Evolutionary conservation across 1,284 basidiomycete genomes (phyloP), one percentile per base, ranked within the genome.

Genomic region (Hymenochaete sp.): DNA sequence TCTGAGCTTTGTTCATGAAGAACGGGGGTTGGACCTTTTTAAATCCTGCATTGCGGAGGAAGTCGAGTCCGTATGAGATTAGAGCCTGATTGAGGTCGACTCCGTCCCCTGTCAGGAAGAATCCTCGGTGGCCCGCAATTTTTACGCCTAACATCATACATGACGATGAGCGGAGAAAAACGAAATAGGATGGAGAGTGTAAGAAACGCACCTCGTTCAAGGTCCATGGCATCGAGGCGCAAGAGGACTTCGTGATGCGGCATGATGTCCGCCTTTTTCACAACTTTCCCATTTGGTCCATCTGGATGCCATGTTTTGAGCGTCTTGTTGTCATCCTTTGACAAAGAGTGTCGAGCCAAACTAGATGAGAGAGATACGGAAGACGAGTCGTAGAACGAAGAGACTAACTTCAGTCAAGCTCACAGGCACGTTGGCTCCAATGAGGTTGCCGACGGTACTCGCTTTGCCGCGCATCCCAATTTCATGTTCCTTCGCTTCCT

Each of bases 21-120:
- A 98, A 98, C 0, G 95, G 95, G 1, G 93, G 90, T 65, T 95
- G 92, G 51, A 98, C 80, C 70, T 96, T 98, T 69, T 85, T 95
- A 77, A 87, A 98, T 1, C 75, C 76, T 42, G 74, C 75, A 52
- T 75, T 79, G 36, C 91, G 75, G 47, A 98, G 70, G 64, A 96
- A 98, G 62, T 98, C 88, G 51, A 98, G 80, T 1, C 91, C 93
- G 59, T 98, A 98, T 52, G 83, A 81, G 66, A 98, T 91, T 47
- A 98, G 72, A 0, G 96, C 95, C 66, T 95, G 93, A 65, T 98
- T 98, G 40, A 98, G 80, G 67, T 98, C 95, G 53, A 98, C 79
- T 48, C 95, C 95, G 57, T 98, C 93, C 61, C 90, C 86, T 5
- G 83, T 93, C 36, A 98, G 73, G 75, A 91, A 98, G 72, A 91